Base-by-base conservation (phyloP, 352 stramenopile species). In the Aphanomyces euteiches region DNA sequence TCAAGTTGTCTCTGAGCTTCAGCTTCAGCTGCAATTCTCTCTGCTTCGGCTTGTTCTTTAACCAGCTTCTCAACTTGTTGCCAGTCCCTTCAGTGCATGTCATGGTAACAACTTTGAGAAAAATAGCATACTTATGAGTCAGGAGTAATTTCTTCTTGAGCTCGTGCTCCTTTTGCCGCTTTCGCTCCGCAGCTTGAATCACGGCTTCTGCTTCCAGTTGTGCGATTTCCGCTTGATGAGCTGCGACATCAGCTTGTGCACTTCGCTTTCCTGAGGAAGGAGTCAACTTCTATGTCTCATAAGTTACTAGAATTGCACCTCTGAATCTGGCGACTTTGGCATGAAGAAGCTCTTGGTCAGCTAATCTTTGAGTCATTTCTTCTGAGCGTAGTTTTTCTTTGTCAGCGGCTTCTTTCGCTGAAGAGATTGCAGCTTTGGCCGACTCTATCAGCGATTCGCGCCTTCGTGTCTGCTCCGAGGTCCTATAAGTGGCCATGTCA, bases 271-370 rank as follows among this genome's bases (percentile, higher is more conserved):
- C 43, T 63, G 41, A 36, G 73, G 37, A 4, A 88, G 17, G 7
- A 90, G 38, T 65, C 58, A 45, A 40, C n/a, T 1, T 89, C 80
- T 19, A 90, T 76, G 60, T 88, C 81, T 0, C 72, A 69, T 66
- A 90, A 81, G 59, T 92, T 81, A 82, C 47, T 88, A 79, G 61
- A 87, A 88, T 1, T 75, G 73, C 0, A 77, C 72, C 37, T 76
- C 79, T 81, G 79, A 91, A 41, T 85, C 72, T 1, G 28, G 70
- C 69, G 41, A 93, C 77, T 74, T 78, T 75, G 0, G 66, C 74
- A 34, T 85, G 83, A 5, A 80, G 66, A 7, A 78, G 48, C 4
- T 47, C 15, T 75, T 80, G 3, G 81, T 68, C 15, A 85, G 73
- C 34, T 84, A 79, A 8, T 13, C 60, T 38, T 19, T 45, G 60